Evolutionary conservation across 2,329 filamentous ascomycete genomes (phyloP), one percentile per base, ranked within the genome.

Genomic region (Diaporthe aspalathi): DNA sequence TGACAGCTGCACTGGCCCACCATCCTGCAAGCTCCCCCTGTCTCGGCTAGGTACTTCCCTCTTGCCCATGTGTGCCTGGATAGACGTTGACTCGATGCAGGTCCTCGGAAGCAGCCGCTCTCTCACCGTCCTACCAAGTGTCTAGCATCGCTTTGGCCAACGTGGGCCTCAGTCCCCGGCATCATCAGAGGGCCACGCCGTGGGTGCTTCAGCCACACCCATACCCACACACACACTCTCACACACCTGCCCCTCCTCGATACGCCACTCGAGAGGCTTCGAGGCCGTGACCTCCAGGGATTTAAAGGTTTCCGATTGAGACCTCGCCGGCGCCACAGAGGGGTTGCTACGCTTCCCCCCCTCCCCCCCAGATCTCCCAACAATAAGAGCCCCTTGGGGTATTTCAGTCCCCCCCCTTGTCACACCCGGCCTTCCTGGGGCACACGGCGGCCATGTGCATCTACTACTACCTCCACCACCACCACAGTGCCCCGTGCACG

Each of bases 401-500:
- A 29, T 32, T 35, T 71, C 50, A 27, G 43, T 60, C 27, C 27
- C 5, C n/a, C 32, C 35, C 38, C 12, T 47, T 27, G 67, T 68
- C 53, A 24, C 35, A 49, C 40, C 53, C 29, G 22, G 45, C 16
- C 24, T 32, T n/a, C 5, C 49, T 14, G 29, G 45, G n/a, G 29
- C 17, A 63, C 52, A 66, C 56, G 63, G 32, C 35, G 29, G 74
- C 72, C 50, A 88, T 88, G 87, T 88, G 86, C 74, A 83, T 80
- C 72, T 84, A 83, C 78, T 84, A 85, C 73, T 85, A 85, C 75
- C 79, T 86, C 52, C 86, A 88, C 75, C 83, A 86, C 76, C 86
- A 88, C 75, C 86, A 87, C 74, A 74, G 83, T 38, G 76, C 80
- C 29, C 83, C 84, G 7, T 87, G 85, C 74, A 74, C 74, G 20